A percentile compares a stretch with the other conserved stretches of the same genome.
phyloP scores from a whole-genome alignment of 1,284 basidiomycete species.

The Pisolithus thermaeus region DNA sequence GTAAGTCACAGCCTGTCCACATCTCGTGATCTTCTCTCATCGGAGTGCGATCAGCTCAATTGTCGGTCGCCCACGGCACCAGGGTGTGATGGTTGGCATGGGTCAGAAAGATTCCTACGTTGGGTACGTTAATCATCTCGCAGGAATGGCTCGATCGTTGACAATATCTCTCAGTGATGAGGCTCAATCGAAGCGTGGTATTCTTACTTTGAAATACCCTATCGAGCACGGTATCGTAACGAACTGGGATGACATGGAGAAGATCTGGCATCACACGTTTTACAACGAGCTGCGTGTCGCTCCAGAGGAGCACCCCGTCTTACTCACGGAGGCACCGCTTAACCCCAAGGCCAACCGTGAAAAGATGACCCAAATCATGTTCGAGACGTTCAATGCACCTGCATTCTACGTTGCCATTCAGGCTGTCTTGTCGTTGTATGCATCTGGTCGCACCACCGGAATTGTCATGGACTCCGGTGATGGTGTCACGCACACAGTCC shows the following conservation, averaged over 20 bases:
- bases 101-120: slow-evolving; percentile 80
- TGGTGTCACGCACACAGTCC: slow-evolving; percentile 88
- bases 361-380: slow-evolving; percentile 96
- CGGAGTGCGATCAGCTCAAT: slow-evolving; percentile 50
- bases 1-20: slow-evolving; percentile 30
- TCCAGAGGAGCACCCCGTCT: slow-evolving; percentile 84
- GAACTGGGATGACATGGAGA: slow-evolving; percentile 94
- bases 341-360: slow-evolving; percentile 91
- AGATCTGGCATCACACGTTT: slow-evolving; percentile 88
- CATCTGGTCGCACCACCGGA: slow-evolving; percentile 85
- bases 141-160: neutral
- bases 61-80: slow-evolving; percentile 82
- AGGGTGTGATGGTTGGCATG: slow-evolving; percentile 85
- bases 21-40: slow-evolving; percentile 9
- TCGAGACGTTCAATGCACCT: slow-evolving; percentile 88
- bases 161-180: slow-evolving; percentile 54
- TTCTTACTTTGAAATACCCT: slow-evolving; percentile 82
- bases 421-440: slow-evolving; percentile 85
- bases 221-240: slow-evolving; percentile 81
- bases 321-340: slow-evolving; percentile 83
- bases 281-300: slow-evolving; percentile 79
- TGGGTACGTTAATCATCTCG: slow-evolving; percentile 39
- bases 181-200: slow-evolving; percentile 90
- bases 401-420: slow-evolving; percentile 90
- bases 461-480: slow-evolving; percentile 90